Percentiles rank a stretch among this genome's conserved stretches.
These are phyloP conservation scores for Apiotrichum porosum DNA, from an alignment of 1,284 basidiomycete species.

Conservation along the genomic window DNA sequence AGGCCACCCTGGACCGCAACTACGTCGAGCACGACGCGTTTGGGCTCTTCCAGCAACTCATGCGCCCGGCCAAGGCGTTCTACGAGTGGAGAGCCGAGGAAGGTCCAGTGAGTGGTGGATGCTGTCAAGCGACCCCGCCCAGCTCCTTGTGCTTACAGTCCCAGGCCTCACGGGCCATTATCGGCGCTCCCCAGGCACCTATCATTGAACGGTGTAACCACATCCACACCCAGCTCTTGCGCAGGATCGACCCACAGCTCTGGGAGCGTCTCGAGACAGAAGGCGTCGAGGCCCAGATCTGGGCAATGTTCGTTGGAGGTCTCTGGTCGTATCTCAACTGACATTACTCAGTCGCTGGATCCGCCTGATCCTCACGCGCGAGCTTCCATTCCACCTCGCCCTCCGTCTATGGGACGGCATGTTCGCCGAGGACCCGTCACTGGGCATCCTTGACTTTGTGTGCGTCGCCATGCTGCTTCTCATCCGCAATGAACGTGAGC, in stretches of 20 bases:
- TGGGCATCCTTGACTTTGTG: conserved; percentile 70
- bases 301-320: conserved; percentile 67
- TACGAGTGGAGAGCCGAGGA: conserved; percentile 75
- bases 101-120: conserved; percentile 35
- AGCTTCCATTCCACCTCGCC: conserved; percentile 65
- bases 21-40: conserved; percentile 64
- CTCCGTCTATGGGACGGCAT: conserved; percentile 85
- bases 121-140: too few relatives aligned
- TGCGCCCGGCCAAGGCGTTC: conserved; percentile 71
- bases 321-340: too few relatives aligned
- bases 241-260: conserved; percentile 74
- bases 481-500: conserved; percentile 75
- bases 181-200: conserved; percentile 55
- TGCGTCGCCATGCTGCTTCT: conserved; percentile 88
- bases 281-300: conserved; percentile 88
- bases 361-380: conserved; percentile 80
- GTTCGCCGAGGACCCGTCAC: conserved; percentile 71
- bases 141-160: conserved; percentile 46
- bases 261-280: conserved; percentile 67
- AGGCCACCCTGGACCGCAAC: conserved; percentile 35
- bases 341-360: conserved; percentile 69
- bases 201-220: conserved; percentile 74
- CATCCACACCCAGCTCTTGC: conserved; percentile 67
- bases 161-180: not conserved
- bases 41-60: conserved; percentile 69